Conservation (phyloP, 1,139 yeast species). For the Nakaseomyces nivariensis region DNA sequence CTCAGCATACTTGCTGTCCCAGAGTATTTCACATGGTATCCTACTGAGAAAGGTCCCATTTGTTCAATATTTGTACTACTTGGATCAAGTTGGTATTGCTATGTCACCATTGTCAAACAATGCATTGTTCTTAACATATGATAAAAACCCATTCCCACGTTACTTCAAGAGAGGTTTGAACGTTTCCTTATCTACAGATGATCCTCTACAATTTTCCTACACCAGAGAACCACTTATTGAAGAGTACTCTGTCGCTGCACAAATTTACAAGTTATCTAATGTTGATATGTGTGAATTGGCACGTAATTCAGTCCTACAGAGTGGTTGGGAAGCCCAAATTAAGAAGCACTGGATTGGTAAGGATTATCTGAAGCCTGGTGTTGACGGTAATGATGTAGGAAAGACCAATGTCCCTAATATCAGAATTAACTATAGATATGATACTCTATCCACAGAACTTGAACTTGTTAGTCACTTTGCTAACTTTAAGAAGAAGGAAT, state of each 20-base stretch:
- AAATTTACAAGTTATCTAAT: slow-evolving; percentile 82
- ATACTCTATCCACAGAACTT: slow-evolving; percentile 68
- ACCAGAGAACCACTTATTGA: slow-evolving; percentile 97
- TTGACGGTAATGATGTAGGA: slow-evolving; percentile 76
- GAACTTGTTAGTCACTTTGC: slow-evolving; percentile 59
- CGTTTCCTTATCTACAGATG: slow-evolving; percentile 87
- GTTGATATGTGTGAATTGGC: slow-evolving; percentile 96
- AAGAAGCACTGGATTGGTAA: slow-evolving; percentile 92
- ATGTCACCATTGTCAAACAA: slow-evolving; percentile 97
- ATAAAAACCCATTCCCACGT: slow-evolving; percentile 82
- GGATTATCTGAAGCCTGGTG: slow-evolving; percentile 50
- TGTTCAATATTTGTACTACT: slow-evolving; percentile 82
- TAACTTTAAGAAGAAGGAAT: slow-evolving; percentile 10
- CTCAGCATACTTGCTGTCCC: slow-evolving; percentile 79
- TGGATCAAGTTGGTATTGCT: slow-evolving; percentile 96
- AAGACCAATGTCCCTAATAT: slow-evolving; percentile 92
- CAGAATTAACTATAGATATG: slow-evolving; percentile 70
- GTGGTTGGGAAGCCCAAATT: slow-evolving; percentile 81
- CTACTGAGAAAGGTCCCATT: slow-evolving; percentile 85
- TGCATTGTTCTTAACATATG: slow-evolving; percentile 89
- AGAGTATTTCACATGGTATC: slow-evolving; percentile 93
- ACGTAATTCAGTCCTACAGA: slow-evolving; percentile 73
- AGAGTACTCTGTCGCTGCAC: slow-evolving; percentile 96
- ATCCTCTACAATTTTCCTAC: slow-evolving; percentile 89
- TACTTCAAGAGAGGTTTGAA: slow-evolving; percentile 90